These are phyloP conservation scores for Zymoseptoria passerinii DNA, from an alignment of 2,329 filamentous ascomycete species.

Conservation along the genomic window DNA sequence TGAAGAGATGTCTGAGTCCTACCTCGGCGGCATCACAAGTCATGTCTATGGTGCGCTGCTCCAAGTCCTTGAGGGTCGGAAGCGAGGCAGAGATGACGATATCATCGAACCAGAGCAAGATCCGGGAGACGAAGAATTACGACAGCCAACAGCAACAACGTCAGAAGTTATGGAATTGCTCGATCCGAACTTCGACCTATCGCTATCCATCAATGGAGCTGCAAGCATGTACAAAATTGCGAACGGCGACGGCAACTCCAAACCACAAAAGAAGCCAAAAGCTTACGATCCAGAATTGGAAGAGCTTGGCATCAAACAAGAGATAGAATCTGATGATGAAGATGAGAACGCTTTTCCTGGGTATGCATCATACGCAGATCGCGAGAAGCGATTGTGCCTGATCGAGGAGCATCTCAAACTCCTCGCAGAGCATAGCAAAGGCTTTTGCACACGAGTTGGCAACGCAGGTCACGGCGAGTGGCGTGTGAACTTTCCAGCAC, in stretches of 20 bases:
- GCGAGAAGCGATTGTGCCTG: constrained; percentile 41
- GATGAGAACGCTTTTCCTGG: constrained; percentile 19
- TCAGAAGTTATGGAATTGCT: constrained; percentile 36
- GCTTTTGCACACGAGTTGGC: constrained; percentile 62
- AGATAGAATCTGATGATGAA: constrained; percentile 20
- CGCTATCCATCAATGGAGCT: constrained; percentile 19
- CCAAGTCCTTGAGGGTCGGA: constrained; percentile 58
- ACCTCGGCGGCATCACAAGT: constrained; percentile 64
- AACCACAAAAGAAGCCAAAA: constrained; percentile 17
- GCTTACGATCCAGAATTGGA: constrained; percentile 17
- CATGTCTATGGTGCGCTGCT: constrained; percentile 71
- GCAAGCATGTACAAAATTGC: constrained; percentile 13
- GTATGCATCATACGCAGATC: constrained; percentile 30
- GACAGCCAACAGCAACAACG: constrained; percentile 32
- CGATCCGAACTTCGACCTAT: constrained; percentile 34
- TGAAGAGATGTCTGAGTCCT: constrained; percentile 60
- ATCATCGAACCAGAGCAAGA: constrained; percentile 40
- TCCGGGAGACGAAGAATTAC: constrained; percentile 29
- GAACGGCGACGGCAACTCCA: constrained; percentile 22
- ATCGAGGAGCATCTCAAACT: constrained; percentile 67
- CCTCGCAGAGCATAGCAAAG: constrained; percentile 59
- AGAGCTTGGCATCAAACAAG: constrained; percentile 25
- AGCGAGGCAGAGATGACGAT: constrained; percentile 58
- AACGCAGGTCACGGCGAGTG: constrained; percentile 60
- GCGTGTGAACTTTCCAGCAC: constrained; percentile 71